A percentile compares a stretch with the other conserved stretches of the same genome.
phyloP scores from a whole-genome alignment of 306 rosid species.

The Vigna trinervia region DNA sequence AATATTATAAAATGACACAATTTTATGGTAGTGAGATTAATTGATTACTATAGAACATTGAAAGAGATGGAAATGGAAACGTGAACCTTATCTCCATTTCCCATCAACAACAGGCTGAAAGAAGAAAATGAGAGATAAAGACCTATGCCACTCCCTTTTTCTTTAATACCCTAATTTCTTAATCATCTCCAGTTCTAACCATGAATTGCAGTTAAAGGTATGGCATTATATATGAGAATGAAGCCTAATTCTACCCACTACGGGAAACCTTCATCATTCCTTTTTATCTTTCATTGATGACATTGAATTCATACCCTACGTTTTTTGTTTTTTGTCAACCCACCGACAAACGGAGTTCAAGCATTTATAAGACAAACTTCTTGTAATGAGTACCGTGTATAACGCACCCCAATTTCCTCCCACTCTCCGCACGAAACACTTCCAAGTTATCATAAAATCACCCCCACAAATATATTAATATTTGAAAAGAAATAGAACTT shows the following conservation, averaged over 20 bases:
- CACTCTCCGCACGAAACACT: slow-evolving; percentile 16
- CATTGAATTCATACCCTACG: slow-evolving; percentile 39
- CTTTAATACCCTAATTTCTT: slow-evolving; percentile 27
- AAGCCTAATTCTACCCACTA: slow-evolving; percentile 59
- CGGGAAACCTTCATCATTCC: slow-evolving; percentile 51
- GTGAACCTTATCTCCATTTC: slow-evolving; percentile 46
- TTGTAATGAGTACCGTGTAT: background rate
- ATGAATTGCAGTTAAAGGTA: slow-evolving; percentile 45
- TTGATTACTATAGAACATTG: slow-evolving; percentile 50
- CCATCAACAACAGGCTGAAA: slow-evolving; percentile 38
- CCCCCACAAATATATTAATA: background rate
- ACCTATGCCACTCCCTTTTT: slow-evolving; percentile 54
- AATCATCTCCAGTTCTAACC: slow-evolving; percentile 36
- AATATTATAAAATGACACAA: background rate
- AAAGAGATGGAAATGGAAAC: slow-evolving; percentile 48
- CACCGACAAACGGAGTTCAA: slow-evolving; percentile 48
- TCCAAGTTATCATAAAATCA: slow-evolving; percentile 17
- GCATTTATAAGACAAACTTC: slow-evolving; percentile 25
- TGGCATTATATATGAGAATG: slow-evolving; percentile 50
- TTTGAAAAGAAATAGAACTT: background rate
- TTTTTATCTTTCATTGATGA: slow-evolving; percentile 58
- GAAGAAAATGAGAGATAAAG: slow-evolving; percentile 48
- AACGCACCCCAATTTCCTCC: slow-evolving; percentile 28
- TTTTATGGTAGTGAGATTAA: slow-evolving; percentile 31
- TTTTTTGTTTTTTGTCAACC: slow-evolving; percentile 29